Base-by-base conservation (phyloP, 177 flowering plant species). In the Vitis hybrid region DNA sequence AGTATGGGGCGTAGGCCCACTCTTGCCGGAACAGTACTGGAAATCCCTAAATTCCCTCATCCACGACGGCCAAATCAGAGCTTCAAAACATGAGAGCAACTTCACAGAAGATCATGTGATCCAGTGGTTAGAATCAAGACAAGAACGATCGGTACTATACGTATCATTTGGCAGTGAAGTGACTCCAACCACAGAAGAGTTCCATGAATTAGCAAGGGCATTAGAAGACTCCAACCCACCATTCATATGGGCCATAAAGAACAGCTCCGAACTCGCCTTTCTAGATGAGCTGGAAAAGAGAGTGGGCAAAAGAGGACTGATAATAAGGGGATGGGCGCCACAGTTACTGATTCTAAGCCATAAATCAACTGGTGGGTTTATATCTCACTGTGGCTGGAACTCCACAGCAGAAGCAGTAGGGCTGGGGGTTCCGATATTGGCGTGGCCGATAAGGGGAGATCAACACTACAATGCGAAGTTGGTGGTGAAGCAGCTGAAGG, bases 331-430 rank as follows among this genome's bases (percentile, higher is more conserved):
- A 5, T 89, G 96, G 96, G 93, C 92, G 1, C 96, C 96, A n/a
- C 96, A 90, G 75, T 62, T 88, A 71, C n/a, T 84, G 75, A 88
- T 89, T 26, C 75, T 89, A 75, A 85, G 90, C 76, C 96, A 90
- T 66, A 80, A 81, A 13, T 82, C 93, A 0, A 84, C 85, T 2
- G 96, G 78, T 1, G 91, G 85, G 5, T 89, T 90, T 69, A 3
- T 90, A 53, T 77, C 91, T 2, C 95, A 90, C 31, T 87, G 93
- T 64, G 95, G 95, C 6, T 90, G 95, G 95, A 88, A 88, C 69
- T 88, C 95, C 0, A 87, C 86, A 0, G 69, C 80, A 59, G 96
- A 90, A 62, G 87, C 90, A 10, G 73, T 89, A 0, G 89, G 76
- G 0, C 80, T 84, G 0, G 92, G 92, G 3, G 84, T 88, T 48